Evolutionary conservation across 495 filamentous ascomycete genomes (phyloP), one percentile per base, ranked within the genome.

Genomic region (Penicillium antarcticum): DNA sequence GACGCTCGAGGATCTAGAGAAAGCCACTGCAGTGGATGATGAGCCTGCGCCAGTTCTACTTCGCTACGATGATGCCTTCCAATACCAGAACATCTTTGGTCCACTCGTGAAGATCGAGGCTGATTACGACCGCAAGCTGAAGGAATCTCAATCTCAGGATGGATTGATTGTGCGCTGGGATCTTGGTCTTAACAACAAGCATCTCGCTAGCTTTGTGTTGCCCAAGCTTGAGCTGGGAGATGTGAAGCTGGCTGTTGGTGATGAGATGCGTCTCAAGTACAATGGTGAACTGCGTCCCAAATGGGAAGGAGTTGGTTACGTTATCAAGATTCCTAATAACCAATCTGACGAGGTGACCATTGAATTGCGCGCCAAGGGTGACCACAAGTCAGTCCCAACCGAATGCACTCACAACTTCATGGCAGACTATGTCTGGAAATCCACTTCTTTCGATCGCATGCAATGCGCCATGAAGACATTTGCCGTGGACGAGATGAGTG

Each of bases 391-490:
- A 23, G 91, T 97, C 6, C 92, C 94, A 2, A 97, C 91, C 0
- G 94, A 99, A 61, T 97, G 95, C 74, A 97, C 95, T 1, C 91
- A 96, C 68, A 95, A 96, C 63, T 99, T 97, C 69, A 95, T 87
- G 32, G 94, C 92, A 51, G 94, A 99, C 68, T 99, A 99, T 64
- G 94, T 99, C 26, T 99, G 94, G 94, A 99, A 99, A 63, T 94
- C 94, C 17, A 99, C 95, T 1, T 96, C 92, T 0, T 99, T 97
- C 63, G 94, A 99, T 65, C 91, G 94, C 52, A 99, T 99, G 94
- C 94, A 99, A 67, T 83, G 89, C 53, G 94, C 94, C 32, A 97
- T 99, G 94, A 97, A 97, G 79, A 97, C 89, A 0, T 99, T 99
- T 63, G 94, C 94, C 18, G 85, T 99, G 42, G 94, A 99, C 57